Conservation (phyloP, 2,329 filamentous ascomycete species). For the Neoarthrinium moseri region DNA sequence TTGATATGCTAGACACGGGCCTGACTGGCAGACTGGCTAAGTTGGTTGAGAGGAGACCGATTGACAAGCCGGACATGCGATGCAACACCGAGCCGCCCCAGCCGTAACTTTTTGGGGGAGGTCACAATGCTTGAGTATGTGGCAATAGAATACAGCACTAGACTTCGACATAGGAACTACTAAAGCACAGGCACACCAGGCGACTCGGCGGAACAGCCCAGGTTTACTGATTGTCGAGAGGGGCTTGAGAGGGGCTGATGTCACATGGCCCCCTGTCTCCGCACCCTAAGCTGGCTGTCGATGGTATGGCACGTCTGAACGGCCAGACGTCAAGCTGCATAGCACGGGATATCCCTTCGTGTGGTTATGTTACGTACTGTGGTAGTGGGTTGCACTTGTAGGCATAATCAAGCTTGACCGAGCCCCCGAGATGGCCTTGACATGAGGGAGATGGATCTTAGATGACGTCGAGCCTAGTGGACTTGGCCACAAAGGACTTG, state of each 20-base stretch:
- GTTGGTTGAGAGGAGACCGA: constrained; percentile 1
- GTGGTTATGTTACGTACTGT: no score
- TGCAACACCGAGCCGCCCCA: no score
- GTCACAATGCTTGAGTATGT: no score
- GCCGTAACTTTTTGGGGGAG: no score
- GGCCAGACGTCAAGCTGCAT: not conserved
- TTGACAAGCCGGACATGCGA: not conserved
- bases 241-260: constrained; percentile 4
- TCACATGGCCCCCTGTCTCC: constrained; percentile 1
- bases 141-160: not conserved
- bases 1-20: not conserved
- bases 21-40: not conserved
- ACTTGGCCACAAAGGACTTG: not conserved
- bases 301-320: not conserved
- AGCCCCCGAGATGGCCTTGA: no score
- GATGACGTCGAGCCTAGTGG: not conserved
- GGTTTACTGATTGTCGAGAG: not conserved
- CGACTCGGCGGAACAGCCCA: not conserved
- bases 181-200: not conserved
- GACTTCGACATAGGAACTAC: not conserved
- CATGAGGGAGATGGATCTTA: not conserved
- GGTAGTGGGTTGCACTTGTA: no score
- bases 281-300: not conserved
- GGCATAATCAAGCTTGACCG: no score
- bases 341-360: not conserved